Conservation (phyloP, 163 green algal genomes). For the Chloromonas sp. region DNA sequence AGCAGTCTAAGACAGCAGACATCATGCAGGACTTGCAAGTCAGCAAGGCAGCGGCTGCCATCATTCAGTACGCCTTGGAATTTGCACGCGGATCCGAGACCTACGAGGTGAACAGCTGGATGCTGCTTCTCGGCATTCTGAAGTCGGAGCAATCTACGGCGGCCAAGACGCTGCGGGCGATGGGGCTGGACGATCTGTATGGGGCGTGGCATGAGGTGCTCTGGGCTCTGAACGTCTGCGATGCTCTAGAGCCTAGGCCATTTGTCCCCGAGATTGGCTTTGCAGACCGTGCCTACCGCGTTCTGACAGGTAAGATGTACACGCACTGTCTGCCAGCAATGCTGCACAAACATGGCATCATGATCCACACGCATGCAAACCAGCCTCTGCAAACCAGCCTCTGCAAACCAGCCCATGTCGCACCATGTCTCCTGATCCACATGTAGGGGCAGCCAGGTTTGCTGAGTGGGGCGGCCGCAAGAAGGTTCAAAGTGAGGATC, state of each 20-base stretch:
- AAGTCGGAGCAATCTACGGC: constrained; percentile 43
- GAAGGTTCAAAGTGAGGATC: constrained; percentile 41
- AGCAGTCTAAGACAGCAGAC: too few species aligned
- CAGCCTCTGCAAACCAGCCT: too few species aligned
- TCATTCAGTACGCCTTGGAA: constrained; percentile 47
- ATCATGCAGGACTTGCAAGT: constrained; percentile 12
- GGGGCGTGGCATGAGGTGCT: constrained; percentile 55
- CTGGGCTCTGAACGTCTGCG: constrained; percentile 46
- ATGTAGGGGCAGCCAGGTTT: constrained; percentile 22
- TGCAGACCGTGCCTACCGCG: constrained; percentile 28
- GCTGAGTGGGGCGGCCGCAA: constrained; percentile 35
- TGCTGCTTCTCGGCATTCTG: constrained; percentile 49
- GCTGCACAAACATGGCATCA: too few species aligned
- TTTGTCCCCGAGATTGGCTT: constrained; percentile 36
- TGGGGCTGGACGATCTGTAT: constrained; percentile 47
- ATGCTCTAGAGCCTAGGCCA: constrained; percentile 36
- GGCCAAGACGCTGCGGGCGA: constrained; percentile 26
- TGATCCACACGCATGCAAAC: too few species aligned
- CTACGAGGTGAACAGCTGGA: constrained; percentile 52
- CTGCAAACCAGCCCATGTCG: too few species aligned
- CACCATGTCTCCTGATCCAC: too few species aligned
- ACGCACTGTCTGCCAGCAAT: too few species aligned
- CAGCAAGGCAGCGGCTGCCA: constrained; percentile 10
- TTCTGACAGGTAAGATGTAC: constrained; percentile 18
- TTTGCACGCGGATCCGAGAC: constrained; percentile 37